Base-by-base conservation (phyloP, 1,284 basidiomycete species). In the Fomes fomentarius region DNA sequence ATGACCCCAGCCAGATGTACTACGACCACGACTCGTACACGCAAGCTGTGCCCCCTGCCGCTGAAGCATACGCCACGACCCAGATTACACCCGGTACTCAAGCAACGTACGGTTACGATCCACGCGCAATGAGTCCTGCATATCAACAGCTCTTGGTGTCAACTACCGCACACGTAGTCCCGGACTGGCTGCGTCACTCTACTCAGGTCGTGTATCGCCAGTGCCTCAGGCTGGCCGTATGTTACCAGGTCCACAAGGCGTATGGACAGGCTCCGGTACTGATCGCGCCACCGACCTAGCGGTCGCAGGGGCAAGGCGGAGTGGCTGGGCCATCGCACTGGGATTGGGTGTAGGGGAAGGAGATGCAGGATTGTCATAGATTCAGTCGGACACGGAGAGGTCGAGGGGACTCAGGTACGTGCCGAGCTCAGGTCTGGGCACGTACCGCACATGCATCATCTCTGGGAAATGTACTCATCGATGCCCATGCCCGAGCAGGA, bases 11-110 rank as follows among this genome's bases (percentile, higher is more conserved):
- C 39, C 66, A 71, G 68, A 76, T 67, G 3, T 89, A 81, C 69
- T 92, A 92, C 65, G 89, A 68, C 54, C 46, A 91, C 65, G 65
- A 91, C 68, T 89, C 90, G 17, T 93, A 92, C 68, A 79, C 79
- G 17, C 87, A 88, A 1, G 87, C 88, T n/a, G n/a, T n/a, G 12
- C 74, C 88, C 6, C 87, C n/a, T 1, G 64, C 58, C 43, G 66
- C 63, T 33, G 89, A 91, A 67, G 78, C 82, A 15, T 87, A 89
- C 49, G 85, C 88, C 15, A 91, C 92, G 89, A 90, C 82, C 1
- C 88, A 91, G 62, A 81, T 91, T 74, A 74, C 66, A 14, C 71
- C 71, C 0, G 71, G 63, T 9, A 69, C 70, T 1, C 76, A 74
- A 66, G 68, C 64, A 65, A 72, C 64, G 44, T 70, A 69, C 58